Base-by-base conservation (phyloP, 2,329 filamentous ascomycete genomes). In the Hyphodiscus sp. region DNA sequence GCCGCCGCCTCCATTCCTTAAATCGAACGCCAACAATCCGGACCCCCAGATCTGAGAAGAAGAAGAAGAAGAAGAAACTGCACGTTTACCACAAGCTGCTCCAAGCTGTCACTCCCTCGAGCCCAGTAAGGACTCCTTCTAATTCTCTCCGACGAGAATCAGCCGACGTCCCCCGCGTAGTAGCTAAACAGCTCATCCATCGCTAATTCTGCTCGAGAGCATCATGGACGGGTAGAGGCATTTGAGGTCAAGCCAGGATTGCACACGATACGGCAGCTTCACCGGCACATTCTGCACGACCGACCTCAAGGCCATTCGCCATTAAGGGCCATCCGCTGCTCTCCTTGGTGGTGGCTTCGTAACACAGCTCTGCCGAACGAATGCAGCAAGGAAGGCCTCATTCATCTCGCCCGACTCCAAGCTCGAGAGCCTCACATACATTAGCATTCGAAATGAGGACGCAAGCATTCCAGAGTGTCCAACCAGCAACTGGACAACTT, bases 151-250 rank as follows among this genome's bases (percentile, higher is more conserved):
- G 48, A 55, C 44, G 38, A 47, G 59, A 10, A 60, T 60, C 56
- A 60, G 58, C 56, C 53, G 47, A 58, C 58, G 45, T 43, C 41
- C 20, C 47, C 51, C 45, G 45, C 38, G 41, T 53, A 50, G 23
- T 26, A 8, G 23, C 42, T 52, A 46, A 49, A 41, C 41, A 46
- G 53, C 46, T 53, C 49, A 48, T 29, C 52, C 50, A 49, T 49
- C 51, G n/a, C 57, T 56, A 58, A 58, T 62, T 58, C 55, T 59
- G 46, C 47, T 58, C 61, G 57, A 63, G 59, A 56, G 57, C 56
- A 56, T 61, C 52, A 55, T 57, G 38, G 20, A 58, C 61, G 62
- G 64, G 47, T 61, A 50, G 53, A 49, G 58, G 57, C 63, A 64
- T 57, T 49, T 51, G 4, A 53, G 58, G 52, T 20, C 19, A 6